Percentiles rank a stretch among this genome's conserved stretches.
Conservation (phyloP, 441 rosid species). For the Corymbia calophylla region DNA sequence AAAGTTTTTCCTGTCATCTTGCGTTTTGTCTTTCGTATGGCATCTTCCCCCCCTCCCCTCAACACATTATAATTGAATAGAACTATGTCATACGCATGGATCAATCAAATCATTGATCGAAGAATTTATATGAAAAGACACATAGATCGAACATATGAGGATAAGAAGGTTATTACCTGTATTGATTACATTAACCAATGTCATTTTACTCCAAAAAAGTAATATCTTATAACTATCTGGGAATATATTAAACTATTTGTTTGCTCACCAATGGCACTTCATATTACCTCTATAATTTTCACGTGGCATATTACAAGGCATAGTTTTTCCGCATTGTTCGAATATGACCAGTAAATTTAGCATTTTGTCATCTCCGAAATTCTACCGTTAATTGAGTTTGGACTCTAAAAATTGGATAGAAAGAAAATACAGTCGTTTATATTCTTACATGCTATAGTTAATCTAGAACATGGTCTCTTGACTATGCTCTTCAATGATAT, state of each 20-base stretch:
- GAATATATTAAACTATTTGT: neutral
- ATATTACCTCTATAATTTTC: neutral
- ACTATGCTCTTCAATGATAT: neutral
- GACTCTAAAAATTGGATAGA: neutral
- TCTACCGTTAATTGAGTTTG: neutral
- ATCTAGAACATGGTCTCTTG: neutral
- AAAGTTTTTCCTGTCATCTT: neutral
- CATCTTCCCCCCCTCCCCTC: neutral
- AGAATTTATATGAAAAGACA: neutral
- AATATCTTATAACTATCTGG: neutral
- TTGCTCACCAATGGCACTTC: neutral
- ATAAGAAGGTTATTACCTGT: neutral
- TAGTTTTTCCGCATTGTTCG: neutral
- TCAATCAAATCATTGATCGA: neutral
- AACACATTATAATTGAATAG: neutral
- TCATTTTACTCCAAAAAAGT: neutral
- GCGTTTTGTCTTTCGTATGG: neutral
- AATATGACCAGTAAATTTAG: neutral
- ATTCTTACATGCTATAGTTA: neutral
- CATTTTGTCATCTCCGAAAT: neutral
- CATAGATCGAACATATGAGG: neutral
- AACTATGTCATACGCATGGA: neutral
- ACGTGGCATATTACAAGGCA: neutral
- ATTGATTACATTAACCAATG: neutral
- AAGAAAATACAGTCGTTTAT: neutral